Percentiles rank a stretch among this genome's conserved stretches.
Evolutionary conservation across 768 basidiomycete genomes (phyloP).

Genomic region (Tylopilus felleus): DNA sequence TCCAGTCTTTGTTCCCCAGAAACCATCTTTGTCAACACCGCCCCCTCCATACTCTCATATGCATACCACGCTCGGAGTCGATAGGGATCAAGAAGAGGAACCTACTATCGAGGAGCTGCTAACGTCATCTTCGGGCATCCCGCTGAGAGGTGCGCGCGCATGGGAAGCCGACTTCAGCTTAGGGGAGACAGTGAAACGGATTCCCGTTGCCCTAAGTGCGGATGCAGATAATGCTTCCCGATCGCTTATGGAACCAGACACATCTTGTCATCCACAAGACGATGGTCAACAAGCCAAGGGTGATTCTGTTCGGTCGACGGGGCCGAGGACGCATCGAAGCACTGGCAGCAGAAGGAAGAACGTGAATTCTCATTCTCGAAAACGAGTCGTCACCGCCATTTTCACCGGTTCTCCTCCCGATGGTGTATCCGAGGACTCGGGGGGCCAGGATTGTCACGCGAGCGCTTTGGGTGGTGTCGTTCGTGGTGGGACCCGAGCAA

Average conservation of each 20-base stretch:
- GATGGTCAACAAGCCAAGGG: neutral
- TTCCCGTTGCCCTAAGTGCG: slow-evolving; percentile 7
- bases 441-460: neutral
- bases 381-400: slow-evolving; percentile 30
- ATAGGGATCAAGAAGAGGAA: slow-evolving; percentile 17
- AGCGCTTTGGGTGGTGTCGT: neutral
- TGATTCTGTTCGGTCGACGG: slow-evolving; percentile 1
- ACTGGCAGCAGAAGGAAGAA: slow-evolving; percentile 10
- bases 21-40: slow-evolving; percentile 6
- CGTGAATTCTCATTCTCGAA: slow-evolving; percentile 6
- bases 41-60: slow-evolving; percentile 16
- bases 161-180: slow-evolving; percentile 31
- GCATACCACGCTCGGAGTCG: neutral
- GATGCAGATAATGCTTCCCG: neutral
- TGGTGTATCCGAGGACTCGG: neutral
- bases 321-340: neutral
- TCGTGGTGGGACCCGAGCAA: neutral
- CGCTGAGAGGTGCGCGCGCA: slow-evolving; percentile 28
- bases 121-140: slow-evolving; percentile 14
- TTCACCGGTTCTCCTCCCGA: slow-evolving; percentile 21
- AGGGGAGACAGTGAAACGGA: slow-evolving; percentile 30
- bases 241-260: neutral
- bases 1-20: neutral
- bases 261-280: neutral
- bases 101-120: slow-evolving; percentile 30